These are phyloP conservation scores for Mycena galopus DNA, from an alignment of 768 basidiomycete genomes.

Conservation along the genomic window DNA sequence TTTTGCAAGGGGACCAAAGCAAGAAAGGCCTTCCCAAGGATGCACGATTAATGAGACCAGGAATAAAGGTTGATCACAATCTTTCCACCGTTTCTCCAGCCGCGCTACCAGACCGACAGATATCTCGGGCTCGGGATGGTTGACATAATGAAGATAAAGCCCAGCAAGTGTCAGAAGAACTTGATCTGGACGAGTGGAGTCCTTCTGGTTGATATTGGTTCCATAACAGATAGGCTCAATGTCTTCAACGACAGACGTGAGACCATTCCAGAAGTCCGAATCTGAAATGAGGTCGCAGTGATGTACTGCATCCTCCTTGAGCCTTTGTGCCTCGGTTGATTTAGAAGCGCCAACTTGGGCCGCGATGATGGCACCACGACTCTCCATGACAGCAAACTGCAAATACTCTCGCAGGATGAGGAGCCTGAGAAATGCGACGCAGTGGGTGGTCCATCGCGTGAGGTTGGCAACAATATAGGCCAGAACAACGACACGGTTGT, in stretches of 20 bases:
- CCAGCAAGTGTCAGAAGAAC: neutral
- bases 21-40: neutral
- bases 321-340: conserved; percentile 1
- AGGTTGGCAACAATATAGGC: neutral
- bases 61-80: conserved; percentile 5
- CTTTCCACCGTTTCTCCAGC: conserved; percentile 21
- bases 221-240: conserved; percentile 26
- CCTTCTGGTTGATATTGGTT: conserved; percentile 8
- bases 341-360: conserved; percentile 27
- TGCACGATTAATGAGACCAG: conserved; percentile 13
- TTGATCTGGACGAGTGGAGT: neutral
- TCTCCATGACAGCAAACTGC: conserved; percentile 5
- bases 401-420: neutral
- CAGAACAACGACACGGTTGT: neutral
- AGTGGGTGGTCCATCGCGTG: neutral
- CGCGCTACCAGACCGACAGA: conserved; percentile 6
- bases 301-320: neutral
- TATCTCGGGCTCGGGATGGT: conserved; percentile 3
- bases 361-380: conserved; percentile 2
- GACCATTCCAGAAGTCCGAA: neutral
- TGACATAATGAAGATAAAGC: conserved; percentile 12
- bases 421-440: neutral
- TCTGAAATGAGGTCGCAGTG: conserved; percentile 1
- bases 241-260: neutral
- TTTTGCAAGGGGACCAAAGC: neutral